Percentiles rank a stretch among this genome's conserved stretches.
These are phyloP conservation scores for Trichoderma orchidacearum DNA, from an alignment of 495 filamentous ascomycete species.

Conservation along the genomic window DNA sequence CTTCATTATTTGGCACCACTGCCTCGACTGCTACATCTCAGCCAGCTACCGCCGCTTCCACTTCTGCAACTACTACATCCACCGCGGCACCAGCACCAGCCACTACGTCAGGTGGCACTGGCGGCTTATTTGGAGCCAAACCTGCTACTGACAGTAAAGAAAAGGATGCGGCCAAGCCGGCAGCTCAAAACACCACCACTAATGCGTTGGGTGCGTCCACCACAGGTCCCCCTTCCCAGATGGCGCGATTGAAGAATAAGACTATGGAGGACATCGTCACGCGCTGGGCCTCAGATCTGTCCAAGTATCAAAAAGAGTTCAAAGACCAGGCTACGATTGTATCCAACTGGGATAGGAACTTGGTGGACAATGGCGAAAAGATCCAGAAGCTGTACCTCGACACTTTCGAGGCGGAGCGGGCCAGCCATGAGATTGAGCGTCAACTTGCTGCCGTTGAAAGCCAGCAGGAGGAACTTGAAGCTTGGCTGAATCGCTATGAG, in stretches of 20 bases:
- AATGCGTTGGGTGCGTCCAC: slow-evolving; percentile 51
- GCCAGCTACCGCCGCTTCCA: slow-evolving; percentile 4
- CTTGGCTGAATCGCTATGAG: slow-evolving; percentile 82
- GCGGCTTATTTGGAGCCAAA: slow-evolving; percentile 10
- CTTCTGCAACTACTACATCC: not conserved
- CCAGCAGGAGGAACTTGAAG: slow-evolving; percentile 77
- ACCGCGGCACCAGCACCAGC: not conserved
- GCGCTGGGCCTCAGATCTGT: slow-evolving; percentile 89
- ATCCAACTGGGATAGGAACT: slow-evolving; percentile 75
- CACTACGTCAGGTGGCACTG: slow-evolving; percentile 1
- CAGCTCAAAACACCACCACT: slow-evolving; percentile 6
- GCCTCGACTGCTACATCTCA: slow-evolving; percentile 4
- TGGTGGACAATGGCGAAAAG: slow-evolving; percentile 86
- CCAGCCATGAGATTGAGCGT: slow-evolving; percentile 79
- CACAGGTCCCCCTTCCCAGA: slow-evolving; percentile 59
- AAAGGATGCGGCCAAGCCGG: slow-evolving; percentile 1
- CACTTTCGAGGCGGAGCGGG: slow-evolving; percentile 83
- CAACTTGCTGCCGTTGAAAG: slow-evolving; percentile 78
- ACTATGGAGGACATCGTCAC: slow-evolving; percentile 99
- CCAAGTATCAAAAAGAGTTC: slow-evolving; percentile 94
- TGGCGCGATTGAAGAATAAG: slow-evolving; percentile 89
- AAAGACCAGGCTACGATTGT: slow-evolving; percentile 76
- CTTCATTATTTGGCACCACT: slow-evolving; percentile 7
- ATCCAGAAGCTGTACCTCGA: slow-evolving; percentile 77
- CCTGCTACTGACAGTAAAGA: slow-evolving; percentile 1